Evolutionary conservation across 768 basidiomycete species (phyloP).

Genomic region (Multifurca ochricompacta): DNA sequence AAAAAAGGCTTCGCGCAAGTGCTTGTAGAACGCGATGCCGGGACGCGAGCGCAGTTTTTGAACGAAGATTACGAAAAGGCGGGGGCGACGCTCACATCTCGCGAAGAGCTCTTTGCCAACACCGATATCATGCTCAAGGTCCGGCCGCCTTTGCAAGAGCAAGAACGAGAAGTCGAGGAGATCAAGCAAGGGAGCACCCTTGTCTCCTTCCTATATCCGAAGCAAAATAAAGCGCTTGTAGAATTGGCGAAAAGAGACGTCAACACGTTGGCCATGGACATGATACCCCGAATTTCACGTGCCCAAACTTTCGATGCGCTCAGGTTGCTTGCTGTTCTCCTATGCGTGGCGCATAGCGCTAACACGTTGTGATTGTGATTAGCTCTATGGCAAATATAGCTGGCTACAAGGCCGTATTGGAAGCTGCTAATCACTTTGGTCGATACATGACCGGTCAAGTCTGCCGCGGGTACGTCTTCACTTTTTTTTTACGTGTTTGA

Average conservation of each 20-base stretch:
- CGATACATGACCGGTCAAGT: slow-evolving; percentile 87
- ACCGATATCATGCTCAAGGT: slow-evolving; percentile 85
- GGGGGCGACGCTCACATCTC: slow-evolving; percentile 70
- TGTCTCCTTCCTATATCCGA: slow-evolving; percentile 78
- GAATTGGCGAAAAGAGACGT: slow-evolving; percentile 61
- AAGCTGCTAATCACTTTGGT: slow-evolving; percentile 85
- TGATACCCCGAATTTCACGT: slow-evolving; percentile 85
- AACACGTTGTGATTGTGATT: no score
- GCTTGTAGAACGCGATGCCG: slow-evolving; percentile 66
- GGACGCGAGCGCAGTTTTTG: slow-evolving; percentile 65
- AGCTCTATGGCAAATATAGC: slow-evolving; percentile 94
- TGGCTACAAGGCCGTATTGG: slow-evolving; percentile 88
- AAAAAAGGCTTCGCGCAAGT: slow-evolving; percentile 79
- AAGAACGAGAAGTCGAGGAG: slow-evolving; percentile 60
- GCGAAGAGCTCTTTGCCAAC: slow-evolving; percentile 56
- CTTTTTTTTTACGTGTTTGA: slow-evolving; percentile 10
- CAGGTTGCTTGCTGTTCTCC: no score
- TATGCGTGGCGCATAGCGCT: no score
- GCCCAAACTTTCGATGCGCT: slow-evolving; percentile 87
- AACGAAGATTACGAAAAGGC: slow-evolving; percentile 75
- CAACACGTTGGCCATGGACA: slow-evolving; percentile 84
- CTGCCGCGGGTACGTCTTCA: slow-evolving; percentile 69
- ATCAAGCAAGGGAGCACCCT: slow-evolving; percentile 71
- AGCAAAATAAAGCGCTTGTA: slow-evolving; percentile 70
- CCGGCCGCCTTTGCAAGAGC: slow-evolving; percentile 55